Base-by-base conservation (phyloP, 176 grass and related monocot species). In the Oryza meyeriana region DNA sequence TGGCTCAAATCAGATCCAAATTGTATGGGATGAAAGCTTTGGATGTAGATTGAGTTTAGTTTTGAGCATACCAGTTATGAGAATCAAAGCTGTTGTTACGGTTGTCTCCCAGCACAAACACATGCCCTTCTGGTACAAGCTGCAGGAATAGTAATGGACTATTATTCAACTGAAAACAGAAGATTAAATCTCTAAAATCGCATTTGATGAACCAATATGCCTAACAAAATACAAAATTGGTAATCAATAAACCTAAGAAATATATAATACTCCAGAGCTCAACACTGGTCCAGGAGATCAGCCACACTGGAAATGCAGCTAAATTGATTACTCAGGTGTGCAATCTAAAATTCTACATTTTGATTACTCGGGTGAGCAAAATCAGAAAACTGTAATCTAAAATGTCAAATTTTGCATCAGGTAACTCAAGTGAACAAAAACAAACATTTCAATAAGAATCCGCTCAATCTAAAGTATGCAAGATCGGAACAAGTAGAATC, bases 91-190 rank as follows among this genome's bases (percentile, higher is more conserved):
- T 99, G 87, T 96, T 84, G 87, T 99, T 99, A 1, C 97, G 88
- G 81, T 99, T 99, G 81, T 99, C 97, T 20, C 97, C 97, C 79
- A 99, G 66, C 41, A 99, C 97, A 85, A 99, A 99, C 40, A 96
- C 97, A 61, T 59, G 72, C 3, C 93, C 89, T 81, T 96, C 83
- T 0, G 91, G 93, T 13, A 99, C 80, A 86, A 96, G 79, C 97
- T 99, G 87, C 80, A 74, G 59, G 67, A 66, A 34, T 24, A 58
- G 79, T 28, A 77, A 58, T 44, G n/a, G 38, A 11, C 5, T 9
- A 83, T 64, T 42, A 75, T 40, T 34, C 52, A 27, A 39, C 30
- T 3, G 2, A 68, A 39, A 50, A 27, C 4, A 28, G 4, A 61
- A 50, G 13, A 11, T 13, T 18, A 28, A 39, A n/a, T 76, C 27